Conservation (phyloP, 805 yeast species). For the Wickerhamiella dianesei region DNA sequence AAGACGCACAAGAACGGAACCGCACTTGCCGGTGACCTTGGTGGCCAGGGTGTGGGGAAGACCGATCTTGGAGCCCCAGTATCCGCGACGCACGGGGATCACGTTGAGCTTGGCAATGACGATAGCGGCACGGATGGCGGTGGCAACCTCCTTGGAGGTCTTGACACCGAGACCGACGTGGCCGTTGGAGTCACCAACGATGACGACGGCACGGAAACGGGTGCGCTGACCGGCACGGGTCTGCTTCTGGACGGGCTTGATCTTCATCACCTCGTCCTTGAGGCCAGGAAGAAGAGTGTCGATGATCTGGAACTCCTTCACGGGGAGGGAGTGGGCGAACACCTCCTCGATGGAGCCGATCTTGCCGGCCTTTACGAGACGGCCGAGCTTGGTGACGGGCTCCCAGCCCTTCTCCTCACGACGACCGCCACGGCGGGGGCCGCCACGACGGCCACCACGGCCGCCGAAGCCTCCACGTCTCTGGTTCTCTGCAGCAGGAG, state of each 20-base stretch:
- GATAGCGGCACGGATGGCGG: slow-evolving; percentile 99
- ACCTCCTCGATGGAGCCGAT: slow-evolving; percentile 92
- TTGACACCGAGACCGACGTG: slow-evolving; percentile 99
- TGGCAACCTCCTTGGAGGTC: slow-evolving; percentile 99
- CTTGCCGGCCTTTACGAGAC: slow-evolving; percentile 98
- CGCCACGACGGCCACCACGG: slow-evolving; percentile 31
- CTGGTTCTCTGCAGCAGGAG: slow-evolving; percentile 14
- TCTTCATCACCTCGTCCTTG: slow-evolving; percentile 99
- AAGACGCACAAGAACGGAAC: slow-evolving; percentile 95
- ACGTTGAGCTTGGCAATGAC: slow-evolving; percentile 96
- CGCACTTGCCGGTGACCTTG: slow-evolving; percentile 99
- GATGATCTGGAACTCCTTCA: slow-evolving; percentile 98
- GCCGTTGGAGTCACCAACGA: slow-evolving; percentile 99
- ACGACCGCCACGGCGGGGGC: slow-evolving; percentile 60
- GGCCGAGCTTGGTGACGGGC: slow-evolving; percentile 99
- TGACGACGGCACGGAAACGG: slow-evolving; percentile 99
- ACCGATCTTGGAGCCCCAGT: slow-evolving; percentile 99
- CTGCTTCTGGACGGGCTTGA: slow-evolving; percentile 99
- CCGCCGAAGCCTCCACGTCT: slow-evolving; percentile 29
- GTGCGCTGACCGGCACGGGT: slow-evolving; percentile 99
- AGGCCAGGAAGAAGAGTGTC: slow-evolving; percentile 91
- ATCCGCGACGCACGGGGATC: slow-evolving; percentile 99
- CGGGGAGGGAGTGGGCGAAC: slow-evolving; percentile 98
- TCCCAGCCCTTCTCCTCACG: slow-evolving; percentile 98
- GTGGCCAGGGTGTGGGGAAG: slow-evolving; percentile 96